Percentiles rank a stretch among this genome's conserved stretches.
phyloP scores from a whole-genome alignment of 345 rosid species.

The Ailanthus altissimus region DNA sequence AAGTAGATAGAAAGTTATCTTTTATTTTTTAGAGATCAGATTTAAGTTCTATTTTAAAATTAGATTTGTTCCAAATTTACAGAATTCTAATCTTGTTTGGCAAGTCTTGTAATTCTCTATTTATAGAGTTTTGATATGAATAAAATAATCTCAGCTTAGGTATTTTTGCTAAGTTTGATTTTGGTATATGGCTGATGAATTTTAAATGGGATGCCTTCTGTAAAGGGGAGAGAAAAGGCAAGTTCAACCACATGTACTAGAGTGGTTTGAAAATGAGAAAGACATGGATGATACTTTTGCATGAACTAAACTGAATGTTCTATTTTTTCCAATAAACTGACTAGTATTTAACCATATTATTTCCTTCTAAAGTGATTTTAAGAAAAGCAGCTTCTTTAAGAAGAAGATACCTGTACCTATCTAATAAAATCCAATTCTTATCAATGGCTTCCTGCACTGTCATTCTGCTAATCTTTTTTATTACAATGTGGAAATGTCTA shows the following conservation, averaged over 20 bases:
- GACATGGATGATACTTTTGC: constrained; percentile 26
- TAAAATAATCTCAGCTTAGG: no score
- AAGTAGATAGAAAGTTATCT: no score
- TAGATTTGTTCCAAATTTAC: no score
- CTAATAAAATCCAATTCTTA: not conserved
- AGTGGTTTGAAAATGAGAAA: constrained; percentile 36
- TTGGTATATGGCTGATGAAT: not conserved
- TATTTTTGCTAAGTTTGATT: not conserved
- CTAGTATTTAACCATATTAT: not conserved
- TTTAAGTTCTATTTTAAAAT: no score
- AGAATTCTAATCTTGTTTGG: no score
- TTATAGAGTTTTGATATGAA: no score
- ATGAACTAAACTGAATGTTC: constrained; percentile 15
- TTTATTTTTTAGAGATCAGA: no score
- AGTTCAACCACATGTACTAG: constrained; percentile 12
- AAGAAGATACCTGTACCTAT: not conserved
- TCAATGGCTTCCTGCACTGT: constrained; percentile 23
- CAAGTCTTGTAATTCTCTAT: no score
- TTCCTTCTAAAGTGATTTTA: not conserved
- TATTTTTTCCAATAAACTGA: not conserved
- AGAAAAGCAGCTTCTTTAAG: not conserved
- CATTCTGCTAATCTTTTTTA: constrained; percentile 17
- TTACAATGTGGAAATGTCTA: not conserved
- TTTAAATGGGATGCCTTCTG: not conserved
- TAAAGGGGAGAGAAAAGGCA: not conserved